These are phyloP conservation scores for Aspergillus fumigatus DNA, from an alignment of 2,329 filamentous ascomycete genomes.

Conservation along the genomic window DNA sequence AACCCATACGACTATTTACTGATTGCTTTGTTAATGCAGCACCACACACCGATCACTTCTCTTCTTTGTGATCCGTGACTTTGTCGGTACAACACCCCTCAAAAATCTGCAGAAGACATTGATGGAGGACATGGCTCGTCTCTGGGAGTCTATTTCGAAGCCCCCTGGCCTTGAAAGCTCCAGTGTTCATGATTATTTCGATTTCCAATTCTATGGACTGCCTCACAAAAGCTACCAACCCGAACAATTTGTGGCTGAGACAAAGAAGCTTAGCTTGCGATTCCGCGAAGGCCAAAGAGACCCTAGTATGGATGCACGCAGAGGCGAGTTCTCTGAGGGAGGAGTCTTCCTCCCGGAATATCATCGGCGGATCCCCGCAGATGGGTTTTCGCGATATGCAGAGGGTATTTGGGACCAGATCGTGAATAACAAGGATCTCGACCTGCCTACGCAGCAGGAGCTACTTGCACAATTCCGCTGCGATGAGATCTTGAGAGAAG, in stretches of 20 bases:
- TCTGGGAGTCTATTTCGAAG: slow-evolving; percentile 92
- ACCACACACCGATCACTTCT: slow-evolving; percentile 84
- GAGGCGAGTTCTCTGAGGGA: slow-evolving; percentile 68
- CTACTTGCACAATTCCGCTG: slow-evolving; percentile 94
- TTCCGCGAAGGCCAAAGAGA: slow-evolving; percentile 79
- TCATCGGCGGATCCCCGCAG: slow-evolving; percentile 89
- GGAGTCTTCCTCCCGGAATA: slow-evolving; percentile 91
- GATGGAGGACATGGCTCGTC: slow-evolving; percentile 81
- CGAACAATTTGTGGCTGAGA: slow-evolving; percentile 80
- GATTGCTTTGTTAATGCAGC: slow-evolving; percentile 41
- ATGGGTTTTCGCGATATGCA: slow-evolving; percentile 93
- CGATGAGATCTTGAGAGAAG: slow-evolving; percentile 91
- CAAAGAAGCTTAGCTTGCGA: slow-evolving; percentile 71
- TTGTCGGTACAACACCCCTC: slow-evolving; percentile 86
- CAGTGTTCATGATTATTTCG: slow-evolving; percentile 93
- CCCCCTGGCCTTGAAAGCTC: slow-evolving; percentile 83
- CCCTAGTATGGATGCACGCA: slow-evolving; percentile 55
- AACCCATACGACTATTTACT: slow-evolving; percentile 15
- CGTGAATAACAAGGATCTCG: slow-evolving; percentile 96
- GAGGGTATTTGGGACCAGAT: slow-evolving; percentile 98
- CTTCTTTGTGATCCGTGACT: slow-evolving; percentile 98
- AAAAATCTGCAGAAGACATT: slow-evolving; percentile 86
- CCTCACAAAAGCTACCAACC: slow-evolving; percentile 96
- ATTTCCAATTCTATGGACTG: slow-evolving; percentile 92
- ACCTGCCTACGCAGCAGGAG: slow-evolving; percentile 94